Base-by-base conservation (phyloP, 345 rosid genomes). In the Punica granatum region DNA sequence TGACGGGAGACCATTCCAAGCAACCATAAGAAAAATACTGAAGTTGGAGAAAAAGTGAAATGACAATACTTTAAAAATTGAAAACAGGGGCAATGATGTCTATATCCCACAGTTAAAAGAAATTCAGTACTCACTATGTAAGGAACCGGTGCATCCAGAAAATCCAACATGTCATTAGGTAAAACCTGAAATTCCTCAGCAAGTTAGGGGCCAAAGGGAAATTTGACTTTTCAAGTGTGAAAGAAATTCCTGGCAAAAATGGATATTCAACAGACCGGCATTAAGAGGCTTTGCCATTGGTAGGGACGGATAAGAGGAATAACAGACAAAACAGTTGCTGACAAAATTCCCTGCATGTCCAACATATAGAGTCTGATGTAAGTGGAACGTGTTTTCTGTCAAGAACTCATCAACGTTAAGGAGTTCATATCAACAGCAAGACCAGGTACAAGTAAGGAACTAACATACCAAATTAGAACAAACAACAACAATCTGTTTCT, bases 71-170 rank as follows among this genome's bases (percentile, higher is more conserved):
- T 41, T 23, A 23, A 23, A 36, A 19, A 56, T 43, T 53, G 28
- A 37, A 49, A 62, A 11, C 35, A n/a, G 37, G 13, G 39, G 31
- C 42, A 48, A 69, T 28, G 37, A 42, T 46, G 42, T 35, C 28
- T 31, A 10, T 54, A 44, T 34, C 15, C 19, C 23, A 34, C 48
- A 14, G 30, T 26, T 21, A 15, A 66, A 14, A 53, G 54, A 71
- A 51, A n/a, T 31, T 48, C 59, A 48, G 37, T 43, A 86, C 97
- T 93, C 76, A 93, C 97, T 63, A 89, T 73, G 73, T 93, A 93
- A 64, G 98, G 98, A 69, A 90, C 97, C 31, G 98, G 97, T 30
- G 96, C 98, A 78, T 93, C 98, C 83, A 90, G 80, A 80, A 89
- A 90, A 71, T 93, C 98, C 72, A 90, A 78, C 97, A 90, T 93